A percentile compares a stretch with the other conserved stretches of the same genome.
phyloP scores from a whole-genome alignment of 2,329 filamentous ascomycete species.

The Aspergillus texensis region DNA sequence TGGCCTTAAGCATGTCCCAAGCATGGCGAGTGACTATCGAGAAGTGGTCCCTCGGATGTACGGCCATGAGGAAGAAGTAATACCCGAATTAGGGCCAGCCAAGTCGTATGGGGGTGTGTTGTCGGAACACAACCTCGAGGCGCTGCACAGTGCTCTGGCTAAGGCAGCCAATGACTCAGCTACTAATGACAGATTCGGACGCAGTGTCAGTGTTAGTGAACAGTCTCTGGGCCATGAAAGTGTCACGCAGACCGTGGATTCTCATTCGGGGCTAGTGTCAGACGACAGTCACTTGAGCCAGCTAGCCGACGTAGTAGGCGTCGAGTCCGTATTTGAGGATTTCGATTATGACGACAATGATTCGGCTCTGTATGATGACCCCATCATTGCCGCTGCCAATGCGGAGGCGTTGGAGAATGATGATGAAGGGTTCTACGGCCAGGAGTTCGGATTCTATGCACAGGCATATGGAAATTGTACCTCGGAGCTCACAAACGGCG shows the following conservation, averaged over 20 bases:
- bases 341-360: conserved; percentile 63
- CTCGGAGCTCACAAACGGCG: conserved; percentile 72
- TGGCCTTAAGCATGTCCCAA: conserved; percentile 37
- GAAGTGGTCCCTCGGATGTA: conserved; percentile 23
- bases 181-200: conserved; percentile 72
- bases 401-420: conserved; percentile 91
- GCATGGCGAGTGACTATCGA: conserved; percentile 38
- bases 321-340: conserved; percentile 49
- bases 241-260: conserved; percentile 39
- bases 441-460: conserved; percentile 96
- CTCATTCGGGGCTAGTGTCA: conserved; percentile 50
- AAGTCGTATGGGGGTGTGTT: conserved; percentile 41
- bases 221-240: conserved; percentile 40
- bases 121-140: conserved; percentile 63
- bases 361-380: conserved; percentile 77
- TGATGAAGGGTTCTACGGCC: conserved; percentile 89
- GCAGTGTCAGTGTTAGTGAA: conserved; percentile 56
- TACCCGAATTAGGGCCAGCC: conserved; percentile 38
- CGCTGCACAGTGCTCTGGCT: conserved; percentile 82
- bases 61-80: conserved; percentile 28
- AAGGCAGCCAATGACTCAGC: conserved; percentile 78
- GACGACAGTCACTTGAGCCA: conserved; percentile 55
- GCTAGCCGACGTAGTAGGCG: conserved; percentile 41
- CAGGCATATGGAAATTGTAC: conserved; percentile 51
- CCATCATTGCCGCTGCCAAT: conserved; percentile 92